Conservation (phyloP, 768 basidiomycete species). For the Strobilomyces confusus region DNA sequence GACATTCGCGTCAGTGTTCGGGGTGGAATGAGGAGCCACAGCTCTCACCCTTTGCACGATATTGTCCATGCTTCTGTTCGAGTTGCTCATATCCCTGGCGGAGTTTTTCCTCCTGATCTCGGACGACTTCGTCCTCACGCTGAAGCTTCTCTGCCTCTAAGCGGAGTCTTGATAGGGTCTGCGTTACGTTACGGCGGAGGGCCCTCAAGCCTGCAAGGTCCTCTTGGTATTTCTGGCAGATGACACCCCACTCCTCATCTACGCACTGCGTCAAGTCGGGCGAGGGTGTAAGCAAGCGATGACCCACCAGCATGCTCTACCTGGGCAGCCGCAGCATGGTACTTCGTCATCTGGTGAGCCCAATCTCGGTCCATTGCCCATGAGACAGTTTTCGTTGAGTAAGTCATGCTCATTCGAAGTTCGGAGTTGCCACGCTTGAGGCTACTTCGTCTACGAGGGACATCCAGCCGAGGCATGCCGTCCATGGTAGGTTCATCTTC, state of each 20-base stretch:
- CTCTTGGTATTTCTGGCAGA: slow-evolving; percentile 54
- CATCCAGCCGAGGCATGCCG: slow-evolving; percentile 28
- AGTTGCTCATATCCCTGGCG: slow-evolving; percentile 36
- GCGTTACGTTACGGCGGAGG: slow-evolving; percentile 50
- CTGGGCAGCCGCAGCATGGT: slow-evolving; percentile 37
- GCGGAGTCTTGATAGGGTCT: slow-evolving; percentile 37
- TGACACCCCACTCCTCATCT: slow-evolving; percentile 60
- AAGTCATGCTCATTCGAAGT: slow-evolving; percentile 42
- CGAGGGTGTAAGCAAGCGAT: not conserved
- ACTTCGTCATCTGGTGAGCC: slow-evolving; percentile 51
- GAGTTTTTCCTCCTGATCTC: slow-evolving; percentile 39
- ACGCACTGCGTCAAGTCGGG: slow-evolving; percentile 2
- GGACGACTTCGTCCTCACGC: slow-evolving; percentile 38
- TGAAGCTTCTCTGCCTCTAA: slow-evolving; percentile 39
- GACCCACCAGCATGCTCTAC: slow-evolving; percentile 39
- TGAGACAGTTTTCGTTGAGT: slow-evolving; percentile 63
- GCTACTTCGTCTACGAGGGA: slow-evolving; percentile 56
- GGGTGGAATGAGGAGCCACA: not conserved
- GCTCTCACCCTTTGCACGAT: slow-evolving; percentile 38
- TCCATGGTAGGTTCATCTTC: slow-evolving; percentile 32
- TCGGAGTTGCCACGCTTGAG: slow-evolving; percentile 53
- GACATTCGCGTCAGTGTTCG: slow-evolving; percentile 7
- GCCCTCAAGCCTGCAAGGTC: slow-evolving; percentile 58
- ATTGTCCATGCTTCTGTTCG: slow-evolving; percentile 38
- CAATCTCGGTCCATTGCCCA: slow-evolving; percentile 72